phyloP scores from a whole-genome alignment of 2,329 filamentous ascomycete species.

The Colletotrichum liaoningense region DNA sequence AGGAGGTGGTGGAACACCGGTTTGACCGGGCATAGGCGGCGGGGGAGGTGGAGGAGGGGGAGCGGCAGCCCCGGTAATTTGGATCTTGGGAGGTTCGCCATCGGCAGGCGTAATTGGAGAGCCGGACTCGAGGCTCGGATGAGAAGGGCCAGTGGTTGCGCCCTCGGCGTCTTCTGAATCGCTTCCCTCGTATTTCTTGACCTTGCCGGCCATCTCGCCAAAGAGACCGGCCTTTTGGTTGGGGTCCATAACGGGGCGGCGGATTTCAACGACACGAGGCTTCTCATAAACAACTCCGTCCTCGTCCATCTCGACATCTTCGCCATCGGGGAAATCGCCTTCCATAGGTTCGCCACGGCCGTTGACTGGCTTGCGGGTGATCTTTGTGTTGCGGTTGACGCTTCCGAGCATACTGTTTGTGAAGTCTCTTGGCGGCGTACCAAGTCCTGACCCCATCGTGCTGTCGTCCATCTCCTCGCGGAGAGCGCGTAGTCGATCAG shows the following conservation, averaged over 20 bases:
- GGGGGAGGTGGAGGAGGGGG: constrained; percentile 52
- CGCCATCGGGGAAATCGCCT: constrained; percentile 50
- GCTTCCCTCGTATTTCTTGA: constrained; percentile 78
- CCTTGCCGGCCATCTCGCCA: constrained; percentile 79
- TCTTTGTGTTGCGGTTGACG: constrained; percentile 71
- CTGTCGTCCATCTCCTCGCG: constrained; percentile 92
- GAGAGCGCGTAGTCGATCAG: constrained; percentile 89
- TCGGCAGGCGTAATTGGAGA: constrained; percentile 76
- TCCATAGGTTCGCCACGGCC: constrained; percentile 54
- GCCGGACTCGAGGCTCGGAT: constrained; percentile 79
- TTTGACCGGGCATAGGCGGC: constrained; percentile 45
- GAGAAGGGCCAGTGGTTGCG: constrained; percentile 79
- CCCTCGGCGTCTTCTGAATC: constrained; percentile 78
- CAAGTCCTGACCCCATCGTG: constrained; percentile 58
- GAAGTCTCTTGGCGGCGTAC: constrained; percentile 70
- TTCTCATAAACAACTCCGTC: constrained; percentile 80
- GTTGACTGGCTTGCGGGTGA: constrained; percentile 65
- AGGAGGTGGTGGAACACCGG: constrained; percentile 50
- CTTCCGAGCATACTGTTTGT: constrained; percentile 80
- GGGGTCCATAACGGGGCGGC: constrained; percentile 73
- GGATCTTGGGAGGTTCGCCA: constrained; percentile 67
- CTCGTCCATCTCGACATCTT: constrained; percentile 63
- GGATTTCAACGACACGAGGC: constrained; percentile 82
- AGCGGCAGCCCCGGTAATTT: constrained; percentile 60
- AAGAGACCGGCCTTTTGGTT: constrained; percentile 75